Conservation (phyloP, 352 stramenopile genomes). For the Phytophthora pinifolia region DNA sequence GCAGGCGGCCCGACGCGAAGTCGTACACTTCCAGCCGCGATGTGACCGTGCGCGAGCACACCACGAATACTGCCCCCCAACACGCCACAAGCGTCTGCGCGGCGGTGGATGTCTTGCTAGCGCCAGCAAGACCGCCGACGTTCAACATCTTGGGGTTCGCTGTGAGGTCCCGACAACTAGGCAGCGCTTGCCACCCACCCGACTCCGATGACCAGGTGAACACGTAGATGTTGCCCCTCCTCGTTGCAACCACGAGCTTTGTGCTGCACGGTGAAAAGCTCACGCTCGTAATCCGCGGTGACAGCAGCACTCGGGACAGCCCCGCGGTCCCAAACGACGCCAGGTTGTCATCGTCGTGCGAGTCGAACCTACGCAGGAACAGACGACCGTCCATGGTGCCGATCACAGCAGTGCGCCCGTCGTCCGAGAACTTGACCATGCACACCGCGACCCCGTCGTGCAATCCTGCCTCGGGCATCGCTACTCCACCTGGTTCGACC, state of each 20-base stretch:
- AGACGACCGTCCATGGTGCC: slow-evolving; percentile 58
- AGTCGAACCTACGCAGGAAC: slow-evolving; percentile 34
- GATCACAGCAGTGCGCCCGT: slow-evolving; percentile 34
- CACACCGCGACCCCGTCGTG: slow-evolving; percentile 39
- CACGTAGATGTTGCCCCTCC: slow-evolving; percentile 71
- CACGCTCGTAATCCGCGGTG: slow-evolving; percentile 57
- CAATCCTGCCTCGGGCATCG: slow-evolving; percentile 15
- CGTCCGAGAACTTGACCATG: slow-evolving; percentile 39
- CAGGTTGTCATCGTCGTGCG: background rate
- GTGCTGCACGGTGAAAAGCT: slow-evolving; percentile 40
- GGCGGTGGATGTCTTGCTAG: slow-evolving; percentile 20
- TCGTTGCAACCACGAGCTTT: slow-evolving; percentile 45
- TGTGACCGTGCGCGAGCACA: slow-evolving; percentile 37
- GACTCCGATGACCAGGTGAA: slow-evolving; percentile 13
- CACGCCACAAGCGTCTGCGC: slow-evolving; percentile 56
- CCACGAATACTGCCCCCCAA: slow-evolving; percentile 50
- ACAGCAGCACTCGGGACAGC: slow-evolving; percentile 39
- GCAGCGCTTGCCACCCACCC: slow-evolving; percentile 31
- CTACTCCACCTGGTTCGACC: background rate
- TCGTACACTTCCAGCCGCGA: slow-evolving; percentile 54
- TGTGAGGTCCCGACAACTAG: slow-evolving; percentile 28
- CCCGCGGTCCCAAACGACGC: slow-evolving; percentile 27
- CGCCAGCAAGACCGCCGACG: slow-evolving; percentile 6
- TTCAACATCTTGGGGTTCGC: slow-evolving; percentile 44
- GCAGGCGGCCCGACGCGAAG: slow-evolving; percentile 31